Conservation (phyloP, 1,284 basidiomycete genomes). For the Rhizoctonia solani region DNA sequence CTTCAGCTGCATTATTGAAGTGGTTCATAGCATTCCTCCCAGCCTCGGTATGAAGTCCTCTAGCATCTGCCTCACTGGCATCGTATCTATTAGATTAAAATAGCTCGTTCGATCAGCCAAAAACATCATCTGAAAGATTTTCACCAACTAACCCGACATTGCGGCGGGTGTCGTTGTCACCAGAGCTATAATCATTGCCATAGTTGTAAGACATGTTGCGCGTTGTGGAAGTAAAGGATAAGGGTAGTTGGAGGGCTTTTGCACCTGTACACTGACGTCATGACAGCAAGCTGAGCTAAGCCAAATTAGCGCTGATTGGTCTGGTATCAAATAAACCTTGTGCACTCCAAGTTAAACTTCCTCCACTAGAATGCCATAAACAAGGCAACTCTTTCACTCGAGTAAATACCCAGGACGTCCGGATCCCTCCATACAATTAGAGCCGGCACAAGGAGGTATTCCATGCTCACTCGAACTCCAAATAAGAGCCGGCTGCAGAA, state of each 20-base stretch:
- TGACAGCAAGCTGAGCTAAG: neutral
- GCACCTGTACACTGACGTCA: neutral
- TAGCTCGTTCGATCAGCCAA: neutral
- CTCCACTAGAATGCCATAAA: too few species aligned
- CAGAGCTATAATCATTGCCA: conserved; percentile 6
- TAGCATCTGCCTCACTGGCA: conserved; percentile 1
- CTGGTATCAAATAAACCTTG: too few species aligned
- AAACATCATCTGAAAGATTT: neutral
- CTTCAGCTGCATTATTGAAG: conserved; percentile 18
- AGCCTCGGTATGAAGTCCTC: conserved; percentile 14
- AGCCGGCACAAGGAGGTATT: too few species aligned
- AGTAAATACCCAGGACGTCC: too few species aligned
- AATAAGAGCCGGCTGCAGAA: too few species aligned
- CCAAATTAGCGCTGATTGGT: neutral
- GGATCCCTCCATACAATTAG: too few species aligned
- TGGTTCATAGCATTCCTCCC: conserved; percentile 13
- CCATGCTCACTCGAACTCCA: too few species aligned
- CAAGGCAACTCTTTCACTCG: too few species aligned
- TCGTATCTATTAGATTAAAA: neutral
- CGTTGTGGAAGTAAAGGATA: too few species aligned
- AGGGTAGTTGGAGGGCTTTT: too few species aligned
- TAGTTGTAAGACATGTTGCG: conserved; percentile 4
- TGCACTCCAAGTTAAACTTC: too few species aligned
- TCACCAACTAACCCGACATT: neutral
- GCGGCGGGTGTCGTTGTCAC: conserved; percentile 9